These are phyloP conservation scores for Trametes punicea DNA, from an alignment of 768 basidiomycete genomes.

Conservation along the genomic window DNA sequence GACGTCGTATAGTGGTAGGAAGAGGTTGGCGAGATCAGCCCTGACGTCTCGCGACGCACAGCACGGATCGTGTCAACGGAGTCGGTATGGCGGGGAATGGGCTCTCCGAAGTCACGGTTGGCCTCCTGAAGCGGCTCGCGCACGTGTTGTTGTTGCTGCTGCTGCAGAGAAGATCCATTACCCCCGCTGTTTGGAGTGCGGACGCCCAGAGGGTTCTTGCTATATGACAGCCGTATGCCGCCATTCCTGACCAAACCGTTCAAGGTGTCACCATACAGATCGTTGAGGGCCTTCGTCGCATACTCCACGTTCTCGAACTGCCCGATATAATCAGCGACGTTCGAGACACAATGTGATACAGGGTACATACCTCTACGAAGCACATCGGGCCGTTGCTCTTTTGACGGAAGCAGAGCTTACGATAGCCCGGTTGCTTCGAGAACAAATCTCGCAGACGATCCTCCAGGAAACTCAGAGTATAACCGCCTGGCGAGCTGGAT, in stretches of 20 bases:
- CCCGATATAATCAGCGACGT: not conserved
- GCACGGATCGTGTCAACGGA: constrained; percentile 23
- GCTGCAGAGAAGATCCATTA: constrained; percentile 16
- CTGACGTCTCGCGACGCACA: constrained; percentile 28
- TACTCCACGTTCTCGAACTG: constrained; percentile 88
- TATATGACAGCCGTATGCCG: constrained; percentile 95
- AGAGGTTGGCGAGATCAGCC: constrained; percentile 31
- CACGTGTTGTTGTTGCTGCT: constrained; percentile 25
- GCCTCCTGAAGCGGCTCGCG: constrained; percentile 9
- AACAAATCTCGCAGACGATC: constrained; percentile 85
- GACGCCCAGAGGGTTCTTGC: constrained; percentile 96
- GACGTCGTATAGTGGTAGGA: constrained; percentile 35
- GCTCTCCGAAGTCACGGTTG: constrained; percentile 6
- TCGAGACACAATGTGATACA: not conserved
- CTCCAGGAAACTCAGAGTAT: constrained; percentile 79
- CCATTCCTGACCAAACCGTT: constrained; percentile 90
- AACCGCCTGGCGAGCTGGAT: constrained; percentile 64
- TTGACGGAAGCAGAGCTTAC: constrained; percentile 90
- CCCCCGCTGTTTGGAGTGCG: constrained; percentile 64
- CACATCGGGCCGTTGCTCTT: constrained; percentile 99
- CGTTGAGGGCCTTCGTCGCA: constrained; percentile 84
- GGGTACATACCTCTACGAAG: constrained; percentile 81
- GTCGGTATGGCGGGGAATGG: constrained; percentile 21
- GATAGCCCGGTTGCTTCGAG: constrained; percentile 74
- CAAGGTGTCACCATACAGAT: constrained; percentile 89